A percentile compares a stretch with the other conserved stretches of the same genome.
These are phyloP conservation scores for Cercophora samala DNA, from an alignment of 495 filamentous ascomycete species.

Conservation along the genomic window DNA sequence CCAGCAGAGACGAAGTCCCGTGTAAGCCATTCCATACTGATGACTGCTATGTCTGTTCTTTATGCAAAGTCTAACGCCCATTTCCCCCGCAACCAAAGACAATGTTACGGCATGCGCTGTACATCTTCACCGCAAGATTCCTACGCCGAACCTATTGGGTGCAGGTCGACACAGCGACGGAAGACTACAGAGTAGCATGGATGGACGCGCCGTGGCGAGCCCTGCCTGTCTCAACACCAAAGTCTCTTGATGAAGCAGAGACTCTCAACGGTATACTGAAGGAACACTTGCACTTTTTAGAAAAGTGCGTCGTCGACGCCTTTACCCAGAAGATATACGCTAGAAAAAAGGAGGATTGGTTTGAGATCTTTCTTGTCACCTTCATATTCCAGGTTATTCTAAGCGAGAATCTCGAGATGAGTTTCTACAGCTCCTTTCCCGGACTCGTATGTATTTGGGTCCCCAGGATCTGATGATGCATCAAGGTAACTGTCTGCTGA, in stretches of 20 bases:
- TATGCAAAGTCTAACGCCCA: neutral
- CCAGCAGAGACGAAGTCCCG: neutral
- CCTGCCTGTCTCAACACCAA: neutral
- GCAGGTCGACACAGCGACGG: neutral
- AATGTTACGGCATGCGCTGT: neutral
- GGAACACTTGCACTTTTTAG: neutral
- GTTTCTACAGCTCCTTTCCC: neutral
- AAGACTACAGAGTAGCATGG: neutral
- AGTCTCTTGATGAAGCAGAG: neutral
- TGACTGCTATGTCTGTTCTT: neutral
- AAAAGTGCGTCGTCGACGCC: neutral
- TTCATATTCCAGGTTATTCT: neutral
- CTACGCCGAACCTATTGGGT: neutral
- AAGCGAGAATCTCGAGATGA: neutral
- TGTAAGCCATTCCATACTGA: neutral
- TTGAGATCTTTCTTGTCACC: neutral
- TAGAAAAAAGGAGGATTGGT: neutral
- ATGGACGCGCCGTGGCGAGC: neutral
- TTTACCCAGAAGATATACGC: neutral
- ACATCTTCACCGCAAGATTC: neutral
- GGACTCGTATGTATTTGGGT: neutral
- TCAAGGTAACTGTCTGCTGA: neutral
- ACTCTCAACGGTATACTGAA: neutral
- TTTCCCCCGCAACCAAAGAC: neutral
- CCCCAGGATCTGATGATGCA: too few relatives aligned